These are phyloP conservation scores for Ceratocystis colombiana DNA, from an alignment of 2,329 filamentous ascomycete genomes.

Conservation along the genomic window DNA sequence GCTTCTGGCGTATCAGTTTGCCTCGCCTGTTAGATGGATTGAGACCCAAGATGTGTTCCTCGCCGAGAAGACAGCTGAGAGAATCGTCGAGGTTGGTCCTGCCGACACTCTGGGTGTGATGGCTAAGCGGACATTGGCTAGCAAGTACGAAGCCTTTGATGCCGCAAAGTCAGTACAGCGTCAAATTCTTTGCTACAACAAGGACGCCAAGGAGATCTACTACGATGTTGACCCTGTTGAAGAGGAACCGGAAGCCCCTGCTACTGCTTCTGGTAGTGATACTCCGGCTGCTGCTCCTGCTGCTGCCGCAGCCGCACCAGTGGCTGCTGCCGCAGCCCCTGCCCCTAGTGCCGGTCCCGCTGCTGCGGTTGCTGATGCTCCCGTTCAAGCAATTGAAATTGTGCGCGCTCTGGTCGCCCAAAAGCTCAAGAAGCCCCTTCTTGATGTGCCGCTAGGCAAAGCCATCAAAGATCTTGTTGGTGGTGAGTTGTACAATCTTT, in stretches of 20 bases:
- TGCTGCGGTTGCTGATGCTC: constrained; percentile 73
- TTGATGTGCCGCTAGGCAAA: constrained; percentile 85
- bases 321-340: constrained; percentile 47
- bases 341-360: constrained; percentile 73
- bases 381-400: constrained; percentile 81
- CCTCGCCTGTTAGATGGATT: constrained; percentile 98
- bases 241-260: constrained; percentile 65
- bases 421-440: constrained; percentile 89
- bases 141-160: constrained; percentile 98
- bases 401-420: constrained; percentile 83
- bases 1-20: constrained; percentile 98
- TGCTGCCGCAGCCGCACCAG: constrained; percentile 45
- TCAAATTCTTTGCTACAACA: constrained; percentile 98
- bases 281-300: constrained; percentile 45
- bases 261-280: constrained; percentile 41
- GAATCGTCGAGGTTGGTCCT: constrained; percentile 94
- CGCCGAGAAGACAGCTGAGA: constrained; percentile 87
- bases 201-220: constrained; percentile 98
- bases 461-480: constrained; percentile 98
- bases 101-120: constrained; percentile 95
- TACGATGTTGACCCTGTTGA: constrained; percentile 94
- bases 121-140: constrained; percentile 89
- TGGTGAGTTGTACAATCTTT: constrained; percentile 49
- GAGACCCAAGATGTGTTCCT: constrained; percentile 99
- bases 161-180: constrained; percentile 91